Conservation (phyloP, 2,329 filamentous ascomycete genomes). For the Cercospora citrullina region DNA sequence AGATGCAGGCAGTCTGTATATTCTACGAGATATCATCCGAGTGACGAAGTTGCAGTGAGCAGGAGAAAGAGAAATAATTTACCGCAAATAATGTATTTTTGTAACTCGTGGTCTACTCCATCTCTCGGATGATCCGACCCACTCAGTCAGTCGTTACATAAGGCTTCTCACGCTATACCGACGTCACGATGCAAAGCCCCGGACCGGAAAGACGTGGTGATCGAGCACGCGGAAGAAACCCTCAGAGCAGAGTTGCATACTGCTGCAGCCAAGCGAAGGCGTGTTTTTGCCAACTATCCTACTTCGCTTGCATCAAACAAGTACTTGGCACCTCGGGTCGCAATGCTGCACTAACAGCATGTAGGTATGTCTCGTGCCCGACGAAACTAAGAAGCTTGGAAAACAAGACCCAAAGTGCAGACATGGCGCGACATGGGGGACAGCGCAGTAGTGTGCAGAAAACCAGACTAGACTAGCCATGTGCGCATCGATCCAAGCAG, state of each 20-base stretch:
- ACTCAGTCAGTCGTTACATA: background rate
- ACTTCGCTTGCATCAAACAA: background rate
- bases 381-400: background rate
- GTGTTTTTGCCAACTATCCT: background rate
- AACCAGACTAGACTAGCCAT: background rate
- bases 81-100: background rate
- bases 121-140: background rate
- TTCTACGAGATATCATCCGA: slow-evolving; percentile 2
- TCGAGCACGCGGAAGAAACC: background rate
- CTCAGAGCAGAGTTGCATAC: background rate
- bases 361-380: background rate
- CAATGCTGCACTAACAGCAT: background rate
- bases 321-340: background rate
- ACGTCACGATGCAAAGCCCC: background rate
- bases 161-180: background rate
- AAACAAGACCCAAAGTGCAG: background rate
- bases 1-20: background rate
- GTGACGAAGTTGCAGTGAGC: slow-evolving; percentile 5
- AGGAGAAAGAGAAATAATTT: background rate
- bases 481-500: background rate
- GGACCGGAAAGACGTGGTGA: background rate
- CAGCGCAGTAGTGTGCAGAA: background rate
- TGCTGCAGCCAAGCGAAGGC: background rate
- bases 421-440: background rate
- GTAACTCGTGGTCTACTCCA: background rate